Evolutionary conservation across 2,329 filamentous ascomycete genomes (phyloP), one percentile per base, ranked within the genome.

Genomic region (Camillea tinctor): DNA sequence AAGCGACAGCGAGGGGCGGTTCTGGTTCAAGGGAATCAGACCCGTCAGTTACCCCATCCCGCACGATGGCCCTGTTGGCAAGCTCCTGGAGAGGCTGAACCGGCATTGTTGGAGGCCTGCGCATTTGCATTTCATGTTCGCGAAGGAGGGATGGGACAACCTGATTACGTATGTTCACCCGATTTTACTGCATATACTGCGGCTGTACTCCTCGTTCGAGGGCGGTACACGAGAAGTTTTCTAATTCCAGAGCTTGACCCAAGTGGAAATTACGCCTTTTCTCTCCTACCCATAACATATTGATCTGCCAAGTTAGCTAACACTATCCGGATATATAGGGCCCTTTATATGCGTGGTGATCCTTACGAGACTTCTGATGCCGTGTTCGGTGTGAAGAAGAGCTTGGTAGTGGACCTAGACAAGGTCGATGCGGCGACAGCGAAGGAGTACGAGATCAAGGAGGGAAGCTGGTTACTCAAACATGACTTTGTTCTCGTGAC

Each of bases 51-150:
- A 96, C 75, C 89, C 91, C 0, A 95, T 96, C 69, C 91, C 92
- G 1, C 82, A 91, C 68, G 92, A 96, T 75, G 91, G 91, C 8
- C 92, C 93, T 0, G 92, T 96, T 1, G 93, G 91, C 0, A 85
- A 87, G 74, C 72, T 95, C 66, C 76, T 95, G 68, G 77, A 79
- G 71, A 74, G 77, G 69, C 72, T 95, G 68, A 81, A 83, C n/a
- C 79, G 92, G n/a, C 92, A 95, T 76, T 86, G 87, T 58, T 93
- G 87, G 78, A 78, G 92, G 56, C 92, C 91, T 1, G 85, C 87
- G 20, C 91, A 95, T 74, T 84, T 94, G 81, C 91, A 95, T 74
- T 95, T 95, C 69, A 95, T 96, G 90, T 93, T 96, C 76, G 86
- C 88, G 72, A 93, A 92, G 79, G 75, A 81, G 36, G 90, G 90